Evolutionary conservation across 805 yeast species (phyloP).

Genomic region (Starmerella scarabaei): DNA sequence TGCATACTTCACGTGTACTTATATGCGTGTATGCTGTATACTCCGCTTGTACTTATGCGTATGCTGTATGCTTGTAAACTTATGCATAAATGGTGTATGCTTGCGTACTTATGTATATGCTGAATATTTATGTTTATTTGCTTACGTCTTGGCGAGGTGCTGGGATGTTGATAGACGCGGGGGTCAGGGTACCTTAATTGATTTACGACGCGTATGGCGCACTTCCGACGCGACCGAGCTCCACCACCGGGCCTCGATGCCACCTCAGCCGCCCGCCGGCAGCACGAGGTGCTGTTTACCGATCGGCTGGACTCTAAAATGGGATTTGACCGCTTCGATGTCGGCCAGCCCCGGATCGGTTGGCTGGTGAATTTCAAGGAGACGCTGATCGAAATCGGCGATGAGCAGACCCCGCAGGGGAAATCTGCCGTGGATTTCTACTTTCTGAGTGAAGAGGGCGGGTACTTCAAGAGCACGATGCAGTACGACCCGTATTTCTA

Average conservation of each 20-base stretch:
- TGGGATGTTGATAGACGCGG: too few species aligned
- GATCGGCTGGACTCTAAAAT: slow-evolving; percentile 65
- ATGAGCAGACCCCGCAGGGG: slow-evolving; percentile 38
- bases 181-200: not conserved
- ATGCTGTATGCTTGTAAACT: too few species aligned
- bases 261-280: slow-evolving; percentile 12
- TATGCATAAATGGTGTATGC: too few species aligned
- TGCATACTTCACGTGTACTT: too few species aligned
- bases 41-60: too few species aligned
- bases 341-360: slow-evolving; percentile 62
- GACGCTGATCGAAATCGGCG: slow-evolving; percentile 33
- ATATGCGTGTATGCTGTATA: too few species aligned
- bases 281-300: slow-evolving; percentile 6
- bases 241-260: slow-evolving; percentile 10
- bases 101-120: too few species aligned
- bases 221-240: slow-evolving; percentile 12
- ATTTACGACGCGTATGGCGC: slow-evolving; percentile 12
- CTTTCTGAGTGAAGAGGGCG: slow-evolving; percentile 93
- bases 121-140: too few species aligned
- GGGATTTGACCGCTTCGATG: slow-evolving; percentile 75
- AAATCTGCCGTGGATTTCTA: slow-evolving; percentile 86
- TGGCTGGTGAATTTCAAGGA: slow-evolving; percentile 95
- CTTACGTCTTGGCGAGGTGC: too few species aligned
- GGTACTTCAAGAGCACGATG: slow-evolving; percentile 75
- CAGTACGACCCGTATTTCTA: slow-evolving; percentile 81